Conservation (phyloP, 2,329 filamentous ascomycete genomes). For the Aureobasidium namibiae region DNA sequence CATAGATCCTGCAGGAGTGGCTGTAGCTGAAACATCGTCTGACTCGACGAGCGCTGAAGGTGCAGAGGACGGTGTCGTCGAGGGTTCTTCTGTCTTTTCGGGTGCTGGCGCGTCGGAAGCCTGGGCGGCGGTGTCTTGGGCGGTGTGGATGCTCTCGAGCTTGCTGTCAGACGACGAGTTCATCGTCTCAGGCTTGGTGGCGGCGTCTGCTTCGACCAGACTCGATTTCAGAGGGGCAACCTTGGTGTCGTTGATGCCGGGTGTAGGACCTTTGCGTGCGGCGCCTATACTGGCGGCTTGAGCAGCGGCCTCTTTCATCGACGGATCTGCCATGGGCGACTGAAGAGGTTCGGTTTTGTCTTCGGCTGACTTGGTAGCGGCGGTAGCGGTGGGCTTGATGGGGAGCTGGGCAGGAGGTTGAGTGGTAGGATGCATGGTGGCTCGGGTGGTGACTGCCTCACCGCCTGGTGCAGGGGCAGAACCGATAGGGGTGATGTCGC, state of each 20-base stretch:
- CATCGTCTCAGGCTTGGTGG: constrained; percentile 22
- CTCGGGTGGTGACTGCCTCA: constrained; percentile 9
- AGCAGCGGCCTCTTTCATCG: constrained; percentile 23
- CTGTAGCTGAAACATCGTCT: background rate
- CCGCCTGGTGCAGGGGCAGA: constrained; percentile 17
- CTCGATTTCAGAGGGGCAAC: constrained; percentile 15
- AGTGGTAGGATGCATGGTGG: constrained; percentile 11
- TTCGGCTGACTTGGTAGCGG: background rate
- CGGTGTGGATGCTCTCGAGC: constrained; percentile 19
- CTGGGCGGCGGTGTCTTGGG: constrained; percentile 14
- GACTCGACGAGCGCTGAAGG: constrained; percentile 7
- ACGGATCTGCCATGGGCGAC: constrained; percentile 22
- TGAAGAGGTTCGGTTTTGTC: constrained; percentile 20
- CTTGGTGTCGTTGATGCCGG: constrained; percentile 12
- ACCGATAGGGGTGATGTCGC: constrained; percentile 36
- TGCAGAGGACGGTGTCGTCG: background rate
- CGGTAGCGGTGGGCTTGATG: constrained; percentile 15
- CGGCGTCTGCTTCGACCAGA: background rate
- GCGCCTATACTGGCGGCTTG: constrained; percentile 18
- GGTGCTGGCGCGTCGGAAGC: background rate
- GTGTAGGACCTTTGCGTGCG: constrained; percentile 12
- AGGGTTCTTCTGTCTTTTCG: background rate
- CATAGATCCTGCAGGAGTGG: constrained; percentile 8
- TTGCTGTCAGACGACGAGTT: constrained; percentile 21
- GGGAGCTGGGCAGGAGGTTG: background rate